Evolutionary conservation across 768 basidiomycete species (phyloP), one percentile per base, ranked within the genome.

Genomic region (Tulasnella calospora): DNA sequence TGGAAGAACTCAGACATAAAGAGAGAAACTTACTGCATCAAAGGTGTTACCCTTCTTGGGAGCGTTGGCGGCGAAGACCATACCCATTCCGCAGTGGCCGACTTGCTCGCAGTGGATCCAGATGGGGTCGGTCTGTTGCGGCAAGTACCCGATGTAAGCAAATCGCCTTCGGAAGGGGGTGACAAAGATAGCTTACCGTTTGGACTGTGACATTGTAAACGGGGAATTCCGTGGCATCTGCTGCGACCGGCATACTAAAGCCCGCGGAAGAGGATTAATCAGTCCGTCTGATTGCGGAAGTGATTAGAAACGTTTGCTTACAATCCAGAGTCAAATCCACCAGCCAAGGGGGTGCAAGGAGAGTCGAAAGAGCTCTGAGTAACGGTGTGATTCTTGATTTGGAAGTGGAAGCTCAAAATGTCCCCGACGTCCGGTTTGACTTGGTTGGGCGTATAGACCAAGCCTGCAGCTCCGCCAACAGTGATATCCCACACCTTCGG

Each of bases 321-420:
- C 90, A 89, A 90, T 79, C 87, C 88, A 61, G 89, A 86, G 81
- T 91, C 89, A 80, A 91, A 90, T 17, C 89, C 90, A 76, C 82
- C 84, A 0, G 81, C 74, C 13, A 83, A 72, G 8, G 83, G 83
- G 0, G 82, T 70, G 80, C 90, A 91, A 5, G 90, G 90, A 15
- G 81, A 83, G 0, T 82, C 83, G n/a, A 91, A 85, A 0, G 88
- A 84, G 7, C 89, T 90, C 79, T 90, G 90, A 0, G 89, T 90
- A 27, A 85, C 88, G 8, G 88, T 88, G 77, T 88, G 90, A 82
- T 90, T 91, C 81, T 89, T 87, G 83, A 88, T 87, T 80, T 85
- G 80, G 85, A 91, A 90, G 35, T 81, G 84, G 81, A 91, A 91
- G 55, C 82, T 73, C 38, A 90, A 84, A 7, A 82, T 81, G 80